Evolutionary conservation across 306 rosid species (phyloP), one percentile per base, ranked within the genome.

Genomic region (Acacia acuminata): DNA sequence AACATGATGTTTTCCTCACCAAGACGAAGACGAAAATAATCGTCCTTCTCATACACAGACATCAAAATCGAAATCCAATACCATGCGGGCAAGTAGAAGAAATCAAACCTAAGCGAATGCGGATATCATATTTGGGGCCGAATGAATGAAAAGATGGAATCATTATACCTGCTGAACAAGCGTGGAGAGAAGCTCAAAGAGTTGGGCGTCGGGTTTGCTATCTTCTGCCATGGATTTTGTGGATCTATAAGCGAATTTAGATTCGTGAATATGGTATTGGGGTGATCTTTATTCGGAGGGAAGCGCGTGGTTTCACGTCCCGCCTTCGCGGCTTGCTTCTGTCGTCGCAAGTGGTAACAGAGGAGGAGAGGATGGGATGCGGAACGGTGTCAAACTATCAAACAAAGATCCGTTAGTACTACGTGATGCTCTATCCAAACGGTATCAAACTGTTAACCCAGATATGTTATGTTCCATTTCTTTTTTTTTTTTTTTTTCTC

Each of bases 141-240:
- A 79, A 45, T 14, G 20, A n/a, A 70, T n/a, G 3, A 42, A 27
- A 30, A 17, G n/a, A 25, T 17, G 61, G 76, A 56, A 70, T 44
- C 2, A 70, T 27, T 63, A 27, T 24, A 94, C 98, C 97, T 94
- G 90, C 19, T 86, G 91, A 72, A 94, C 97, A 58, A 94, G 93
- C 89, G 16, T 81, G 43, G 94, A 87, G 55, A 94, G 97, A 44
- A 94, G 98, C 86, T 94, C 88, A 71, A 94, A 93, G 76, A 94
- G 88, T 77, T 93, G 93, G 11, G 83, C 87, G 63, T 94, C 97
- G 73, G 92, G 87, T 66, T 90, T 90, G 22, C 88, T 90, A 77
- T 86, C 85, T 48, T 86, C 91, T 5, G 92, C 93, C 97, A 92
- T 94, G 73, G 67, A 70, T 63, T 77, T 66, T 48, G 44, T 22